phyloP scores from a whole-genome alignment of 2,329 filamentous ascomycete genomes.

The Exophiala sp. region DNA sequence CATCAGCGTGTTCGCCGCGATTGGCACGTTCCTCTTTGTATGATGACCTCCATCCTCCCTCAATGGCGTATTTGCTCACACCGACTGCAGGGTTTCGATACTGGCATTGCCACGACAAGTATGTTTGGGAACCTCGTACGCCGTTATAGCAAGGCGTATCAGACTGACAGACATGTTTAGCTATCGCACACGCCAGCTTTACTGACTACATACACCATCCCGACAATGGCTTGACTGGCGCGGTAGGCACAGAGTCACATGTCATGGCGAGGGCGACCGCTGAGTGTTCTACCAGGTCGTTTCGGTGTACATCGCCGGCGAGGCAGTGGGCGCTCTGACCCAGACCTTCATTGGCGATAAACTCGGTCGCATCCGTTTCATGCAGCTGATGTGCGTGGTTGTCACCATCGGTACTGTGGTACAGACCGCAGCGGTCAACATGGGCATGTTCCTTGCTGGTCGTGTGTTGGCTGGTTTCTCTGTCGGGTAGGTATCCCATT shows the following conservation, averaged over 20 bases:
- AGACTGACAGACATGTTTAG: slow-evolving; percentile 29
- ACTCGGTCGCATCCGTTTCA: slow-evolving; percentile 52
- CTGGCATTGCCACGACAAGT: slow-evolving; percentile 58
- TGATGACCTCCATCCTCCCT: slow-evolving; percentile 27
- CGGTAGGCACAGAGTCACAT: slow-evolving; percentile 36
- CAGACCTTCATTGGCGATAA: slow-evolving; percentile 55
- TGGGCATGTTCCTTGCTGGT: slow-evolving; percentile 65
- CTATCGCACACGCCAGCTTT: slow-evolving; percentile 60
- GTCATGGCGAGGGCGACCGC: neutral
- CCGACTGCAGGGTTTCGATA: slow-evolving; percentile 52
- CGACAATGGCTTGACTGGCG: slow-evolving; percentile 54
- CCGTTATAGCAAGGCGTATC: neutral
- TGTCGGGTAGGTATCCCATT: slow-evolving; percentile 78
- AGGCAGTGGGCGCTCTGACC: slow-evolving; percentile 52
- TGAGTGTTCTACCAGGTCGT: slow-evolving; percentile 42
- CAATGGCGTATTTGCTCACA: neutral
- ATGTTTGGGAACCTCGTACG: slow-evolving; percentile 33
- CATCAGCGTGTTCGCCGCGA: slow-evolving; percentile 55
- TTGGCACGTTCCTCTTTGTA: slow-evolving; percentile 59
- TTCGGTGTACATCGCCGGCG: slow-evolving; percentile 58
- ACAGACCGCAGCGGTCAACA: slow-evolving; percentile 56
- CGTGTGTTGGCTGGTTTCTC: slow-evolving; percentile 72
- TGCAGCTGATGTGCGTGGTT: slow-evolving; percentile 59
- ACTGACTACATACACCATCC: slow-evolving; percentile 57
- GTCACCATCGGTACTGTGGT: slow-evolving; percentile 67